phyloP scores from a whole-genome alignment of 1,139 yeast genomes.

The Hemisphaericaspora lyxosophila region DNA sequence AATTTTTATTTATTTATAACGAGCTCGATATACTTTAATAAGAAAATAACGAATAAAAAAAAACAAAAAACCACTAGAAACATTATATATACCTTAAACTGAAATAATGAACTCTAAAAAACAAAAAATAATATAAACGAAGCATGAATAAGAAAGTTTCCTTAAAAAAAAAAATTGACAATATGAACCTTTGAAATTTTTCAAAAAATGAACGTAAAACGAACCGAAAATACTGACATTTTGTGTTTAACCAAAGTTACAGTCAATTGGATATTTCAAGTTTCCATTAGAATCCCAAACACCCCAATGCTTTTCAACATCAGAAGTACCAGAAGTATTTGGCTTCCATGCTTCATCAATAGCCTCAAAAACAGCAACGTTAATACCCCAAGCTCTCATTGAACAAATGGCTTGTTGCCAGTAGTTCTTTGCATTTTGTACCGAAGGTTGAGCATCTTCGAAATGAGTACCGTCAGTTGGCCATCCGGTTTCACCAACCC shows the following conservation, averaged over 20 bases:
- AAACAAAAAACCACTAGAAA: not conserved
- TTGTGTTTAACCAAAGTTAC: slow-evolving; percentile 43
- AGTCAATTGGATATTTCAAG: slow-evolving; percentile 59
- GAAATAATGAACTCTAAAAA: not conserved
- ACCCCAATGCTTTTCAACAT: slow-evolving; percentile 94
- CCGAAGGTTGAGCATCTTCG: slow-evolving; percentile 63
- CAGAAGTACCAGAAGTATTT: slow-evolving; percentile 76
- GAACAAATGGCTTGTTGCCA: slow-evolving; percentile 91
- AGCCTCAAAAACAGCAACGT: slow-evolving; percentile 90
- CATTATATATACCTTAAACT: slow-evolving; percentile 1
- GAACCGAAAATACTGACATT: not conserved
- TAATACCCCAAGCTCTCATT: slow-evolving; percentile 92
- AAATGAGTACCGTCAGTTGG: slow-evolving; percentile 83
- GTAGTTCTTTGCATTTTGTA: slow-evolving; percentile 70
- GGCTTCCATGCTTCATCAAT: slow-evolving; percentile 97
- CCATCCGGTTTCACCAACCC: slow-evolving; percentile 99
- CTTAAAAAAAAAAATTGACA: no score
- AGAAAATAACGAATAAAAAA: not conserved
- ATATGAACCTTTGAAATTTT: no score
- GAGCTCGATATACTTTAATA: slow-evolving; percentile 1
- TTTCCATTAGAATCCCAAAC: slow-evolving; percentile 60
- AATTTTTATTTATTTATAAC: not conserved
- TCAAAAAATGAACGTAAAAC: no score
- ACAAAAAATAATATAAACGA: not conserved
- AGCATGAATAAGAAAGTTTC: not conserved